Base-by-base conservation (phyloP, 257 asterid genomes). In the Plantago major region DNA sequence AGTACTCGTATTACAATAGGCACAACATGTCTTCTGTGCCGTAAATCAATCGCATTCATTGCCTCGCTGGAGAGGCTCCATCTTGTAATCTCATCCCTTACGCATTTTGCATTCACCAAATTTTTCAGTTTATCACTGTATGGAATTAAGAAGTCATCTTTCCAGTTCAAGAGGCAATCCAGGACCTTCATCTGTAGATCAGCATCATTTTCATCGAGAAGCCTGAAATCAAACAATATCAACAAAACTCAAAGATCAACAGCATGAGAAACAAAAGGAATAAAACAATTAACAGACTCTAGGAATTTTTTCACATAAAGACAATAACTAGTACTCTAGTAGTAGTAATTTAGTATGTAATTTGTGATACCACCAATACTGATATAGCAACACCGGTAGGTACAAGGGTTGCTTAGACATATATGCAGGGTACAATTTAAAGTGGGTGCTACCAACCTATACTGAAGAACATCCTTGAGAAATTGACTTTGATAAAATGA, bases 121-220 rank as follows among this genome's bases (percentile, higher is more conserved):
- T 84, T 84, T 68, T 78, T 86, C 72, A 92, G 83, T 78, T 86
- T 82, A 69, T 74, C 90, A 17, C 69, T 62, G 47, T 92, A 89
- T 8, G 96, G 96, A 61, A 85, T 70, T 75, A 92, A 68, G 64
- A 74, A 89, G 38, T 80, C 95, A 46, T 89, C 99, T 67, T 73
- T 89, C 97, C 97, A 89, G 77, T 85, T 83, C 75, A 84, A 65
- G 80, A 92, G 79, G 81, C 99, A 86, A 59, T 89, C 97, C 71
- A 92, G 86, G 76, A 82, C 97, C 72, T 78, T 82, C 71, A 66
- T 73, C 85, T 92, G 99, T 72, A 89, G 33, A 60, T 86, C 95
- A 69, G 89, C 81, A 81, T 92, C 99, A 73, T 81, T 82, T 70
- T 86, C 91, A 67, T 84, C 89, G 38, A 89, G 88, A 73, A 92